A percentile compares a stretch with the other conserved stretches of the same genome.
Conservation (phyloP, 164 flowering plant species). For the Nymphaea thermarum region DNA sequence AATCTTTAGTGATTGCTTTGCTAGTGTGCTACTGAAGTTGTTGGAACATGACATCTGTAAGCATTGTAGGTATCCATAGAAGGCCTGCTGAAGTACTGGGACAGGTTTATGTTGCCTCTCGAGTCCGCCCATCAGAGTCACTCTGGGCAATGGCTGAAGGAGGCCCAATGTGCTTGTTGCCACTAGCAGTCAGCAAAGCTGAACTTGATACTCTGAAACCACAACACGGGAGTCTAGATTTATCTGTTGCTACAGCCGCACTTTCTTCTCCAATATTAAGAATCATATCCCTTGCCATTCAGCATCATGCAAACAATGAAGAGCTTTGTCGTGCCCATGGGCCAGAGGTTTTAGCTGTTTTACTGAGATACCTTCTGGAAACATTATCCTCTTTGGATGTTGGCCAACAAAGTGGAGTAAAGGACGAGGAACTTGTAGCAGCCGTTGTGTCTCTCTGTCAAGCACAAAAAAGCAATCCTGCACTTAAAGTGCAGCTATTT, state of each 20-base stretch:
- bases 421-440: constrained; percentile 92
- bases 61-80: constrained; percentile 54
- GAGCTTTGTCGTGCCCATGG: constrained; percentile 75
- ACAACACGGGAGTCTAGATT: constrained; percentile 32
- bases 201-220: constrained; percentile 68
- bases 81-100: constrained; percentile 99
- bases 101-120: constrained; percentile 83
- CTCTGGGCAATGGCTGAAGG: constrained; percentile 96
- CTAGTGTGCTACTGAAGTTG: not conserved
- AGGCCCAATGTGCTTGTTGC: constrained; percentile 94
- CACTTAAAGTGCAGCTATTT: constrained; percentile 87
- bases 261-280: constrained; percentile 86
- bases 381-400: constrained; percentile 57
- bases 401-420: constrained; percentile 51
- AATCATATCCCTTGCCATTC: constrained; percentile 71
- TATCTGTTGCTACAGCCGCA: constrained; percentile 51
- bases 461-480: constrained; percentile 63
- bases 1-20: too few relatives aligned
- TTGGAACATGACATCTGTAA: not conserved
- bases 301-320: constrained; percentile 81
- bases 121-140: constrained; percentile 78
- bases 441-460: constrained; percentile 88
- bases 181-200: constrained; percentile 60
- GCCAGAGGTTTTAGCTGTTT: constrained; percentile 79
- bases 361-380: constrained; percentile 62